These are phyloP conservation scores for Rostrohypoxylon terebratum DNA, from an alignment of 495 filamentous ascomycete species.

Conservation along the genomic window DNA sequence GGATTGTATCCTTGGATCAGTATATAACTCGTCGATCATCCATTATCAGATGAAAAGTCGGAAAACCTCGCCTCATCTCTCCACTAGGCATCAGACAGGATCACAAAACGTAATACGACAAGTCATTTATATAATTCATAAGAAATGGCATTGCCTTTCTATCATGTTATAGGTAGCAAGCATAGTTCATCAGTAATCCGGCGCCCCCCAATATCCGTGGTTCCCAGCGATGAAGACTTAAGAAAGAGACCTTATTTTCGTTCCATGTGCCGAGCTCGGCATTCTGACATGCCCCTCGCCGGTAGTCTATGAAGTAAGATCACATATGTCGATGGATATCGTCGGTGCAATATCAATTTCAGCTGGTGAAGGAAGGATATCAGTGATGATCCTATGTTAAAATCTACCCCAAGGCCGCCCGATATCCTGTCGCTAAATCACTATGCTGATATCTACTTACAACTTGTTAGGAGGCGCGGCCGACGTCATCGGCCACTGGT, in stretches of 20 bases:
- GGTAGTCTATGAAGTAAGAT: conserved; percentile 29
- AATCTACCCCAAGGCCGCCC: conserved; percentile 41
- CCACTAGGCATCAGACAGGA: not conserved
- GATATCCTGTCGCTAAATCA: conserved; percentile 44
- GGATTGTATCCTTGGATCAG: not conserved
- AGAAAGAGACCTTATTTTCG: conserved; percentile 31
- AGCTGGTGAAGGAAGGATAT: conserved; percentile 38
- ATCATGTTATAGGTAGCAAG: conserved; percentile 29
- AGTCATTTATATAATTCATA: conserved; percentile 8
- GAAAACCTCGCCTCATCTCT: not conserved
- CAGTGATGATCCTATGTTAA: conserved; percentile 32
- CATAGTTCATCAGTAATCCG: conserved; percentile 25
- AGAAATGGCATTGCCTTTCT: conserved; percentile 38
- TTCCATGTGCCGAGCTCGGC: conserved; percentile 34
- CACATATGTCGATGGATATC: conserved; percentile 29
- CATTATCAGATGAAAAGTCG: not conserved
- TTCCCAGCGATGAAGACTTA: conserved; percentile 34
- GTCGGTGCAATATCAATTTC: conserved; percentile 35
- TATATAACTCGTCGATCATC: not conserved
- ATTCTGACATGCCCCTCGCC: conserved; percentile 29
- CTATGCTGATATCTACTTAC: conserved; percentile 59
- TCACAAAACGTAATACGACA: not conserved
- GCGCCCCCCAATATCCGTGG: conserved; percentile 23
- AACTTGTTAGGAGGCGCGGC: conserved; percentile 74
- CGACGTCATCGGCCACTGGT: conserved; percentile 87